Evolutionary conservation across 805 yeast species (phyloP).

Genomic region (Candida insectorum): DNA sequence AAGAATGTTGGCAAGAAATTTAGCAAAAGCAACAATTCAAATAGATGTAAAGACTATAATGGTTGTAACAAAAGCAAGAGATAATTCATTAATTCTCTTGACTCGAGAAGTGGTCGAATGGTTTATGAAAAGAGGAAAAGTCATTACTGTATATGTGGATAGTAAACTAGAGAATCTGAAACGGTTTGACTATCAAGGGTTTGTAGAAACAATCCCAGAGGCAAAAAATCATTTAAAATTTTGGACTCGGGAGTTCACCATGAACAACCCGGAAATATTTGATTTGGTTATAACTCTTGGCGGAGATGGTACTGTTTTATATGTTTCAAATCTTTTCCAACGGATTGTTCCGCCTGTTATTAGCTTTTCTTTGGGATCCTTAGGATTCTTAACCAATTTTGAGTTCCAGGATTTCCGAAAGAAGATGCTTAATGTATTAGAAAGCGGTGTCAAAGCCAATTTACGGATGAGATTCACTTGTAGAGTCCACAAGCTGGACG

Average conservation of each 20-base stretch:
- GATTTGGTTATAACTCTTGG: constrained; percentile 45
- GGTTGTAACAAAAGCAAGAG: constrained; percentile 89
- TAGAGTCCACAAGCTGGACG: constrained; percentile 53
- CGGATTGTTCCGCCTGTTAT: constrained; percentile 47
- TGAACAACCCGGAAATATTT: constrained; percentile 36
- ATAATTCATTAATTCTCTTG: constrained; percentile 68
- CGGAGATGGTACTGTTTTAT: constrained; percentile 46
- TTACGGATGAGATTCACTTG: constrained; percentile 87
- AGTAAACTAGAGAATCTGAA: constrained; percentile 56
- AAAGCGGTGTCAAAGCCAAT: constrained; percentile 69
- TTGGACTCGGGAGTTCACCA: constrained; percentile 66
- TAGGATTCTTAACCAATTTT: constrained; percentile 65
- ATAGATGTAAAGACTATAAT: constrained; percentile 67
- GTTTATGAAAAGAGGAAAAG: constrained; percentile 46
- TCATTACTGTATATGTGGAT: constrained; percentile 67
- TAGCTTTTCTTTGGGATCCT: constrained; percentile 42
- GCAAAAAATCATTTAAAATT: constrained; percentile 49
- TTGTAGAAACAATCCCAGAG: constrained; percentile 46
- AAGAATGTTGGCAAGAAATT: constrained; percentile 66
- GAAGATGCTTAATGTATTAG: constrained; percentile 54
- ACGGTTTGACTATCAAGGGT: constrained; percentile 57
- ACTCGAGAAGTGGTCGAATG: constrained; percentile 81
- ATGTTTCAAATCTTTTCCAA: constrained; percentile 41
- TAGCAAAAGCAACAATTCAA: constrained; percentile 67
- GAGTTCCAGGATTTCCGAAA: constrained; percentile 69